These are phyloP conservation scores for Pythium chondricola DNA, from an alignment of 352 stramenopile species.

Conservation along the genomic window DNA sequence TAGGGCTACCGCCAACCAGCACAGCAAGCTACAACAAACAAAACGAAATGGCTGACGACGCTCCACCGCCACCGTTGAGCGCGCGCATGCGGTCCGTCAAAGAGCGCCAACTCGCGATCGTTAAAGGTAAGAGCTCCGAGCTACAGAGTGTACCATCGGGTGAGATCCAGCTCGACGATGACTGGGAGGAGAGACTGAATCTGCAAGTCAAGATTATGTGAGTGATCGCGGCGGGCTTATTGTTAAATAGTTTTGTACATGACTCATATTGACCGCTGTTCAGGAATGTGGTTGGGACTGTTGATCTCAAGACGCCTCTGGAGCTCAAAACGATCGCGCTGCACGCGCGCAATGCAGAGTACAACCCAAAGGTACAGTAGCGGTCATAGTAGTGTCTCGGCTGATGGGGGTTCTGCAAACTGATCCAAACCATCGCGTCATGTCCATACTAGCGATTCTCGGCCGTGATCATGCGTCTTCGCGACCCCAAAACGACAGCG, in stretches of 20 bases:
- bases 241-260: no score
- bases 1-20: not conserved
- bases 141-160: constrained; percentile 36
- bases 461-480: constrained; percentile 93
- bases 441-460: constrained; percentile 88
- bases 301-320: constrained; percentile 93
- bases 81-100: constrained; percentile 38
- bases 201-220: constrained; percentile 83
- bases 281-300: constrained; percentile 93
- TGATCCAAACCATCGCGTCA: no score
- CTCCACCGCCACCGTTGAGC: constrained; percentile 21
- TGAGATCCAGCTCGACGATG: constrained; percentile 70
- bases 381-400: not conserved
- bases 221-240: no score
- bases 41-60: constrained; percentile 5
- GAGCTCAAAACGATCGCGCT: constrained; percentile 97
- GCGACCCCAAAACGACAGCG: constrained; percentile 96
- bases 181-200: constrained; percentile 76
- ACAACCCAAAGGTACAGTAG: constrained; percentile 94
- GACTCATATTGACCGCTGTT: no score
- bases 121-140: constrained; percentile 34
- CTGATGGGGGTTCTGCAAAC: not conserved
- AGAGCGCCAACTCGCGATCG: constrained; percentile 63
- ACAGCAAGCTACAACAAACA: not conserved
- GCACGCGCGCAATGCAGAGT: constrained; percentile 98